Percentiles rank a stretch among this genome's conserved stretches.
These are phyloP conservation scores for Crataegus laevigata DNA, from an alignment of 306 rosid species.

Conservation along the genomic window DNA sequence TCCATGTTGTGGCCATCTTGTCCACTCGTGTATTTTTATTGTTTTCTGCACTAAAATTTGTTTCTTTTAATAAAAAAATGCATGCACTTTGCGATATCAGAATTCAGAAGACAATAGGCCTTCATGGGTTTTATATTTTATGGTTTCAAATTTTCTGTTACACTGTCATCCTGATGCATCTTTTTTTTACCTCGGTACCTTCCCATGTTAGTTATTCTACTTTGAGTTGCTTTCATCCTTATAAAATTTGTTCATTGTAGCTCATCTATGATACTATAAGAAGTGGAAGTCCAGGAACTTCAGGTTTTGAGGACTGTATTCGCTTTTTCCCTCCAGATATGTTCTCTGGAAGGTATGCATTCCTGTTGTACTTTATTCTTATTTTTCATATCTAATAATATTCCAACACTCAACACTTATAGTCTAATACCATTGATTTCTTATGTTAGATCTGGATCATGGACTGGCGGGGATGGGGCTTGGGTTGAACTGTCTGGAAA, in stretches of 20 bases:
- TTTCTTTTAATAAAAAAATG: background rate
- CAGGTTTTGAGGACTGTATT: conserved; percentile 91
- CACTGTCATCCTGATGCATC: background rate
- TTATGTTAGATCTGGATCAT: conserved; percentile 69
- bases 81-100: background rate
- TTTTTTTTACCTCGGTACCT: background rate
- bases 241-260: conserved; percentile 41
- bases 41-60: too few relatives aligned
- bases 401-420: background rate
- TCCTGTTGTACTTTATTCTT: conserved; percentile 1
- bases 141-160: background rate
- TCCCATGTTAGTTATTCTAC: conserved; percentile 4
- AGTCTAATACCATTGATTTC: background rate
- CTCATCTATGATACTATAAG: conserved; percentile 78
- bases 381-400: background rate
- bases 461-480: conserved; percentile 88
- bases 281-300: conserved; percentile 86
- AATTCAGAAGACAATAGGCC: background rate
- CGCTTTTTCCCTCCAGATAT: conserved; percentile 85
- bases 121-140: background rate
- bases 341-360: conserved; percentile 80
- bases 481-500: conserved; percentile 97
- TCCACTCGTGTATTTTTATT: too few relatives aligned
- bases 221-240: conserved; percentile 15
- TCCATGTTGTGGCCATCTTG: too few relatives aligned